These are phyloP conservation scores for Pholiota molesta DNA, from an alignment of 768 basidiomycete species.

Conservation along the genomic window DNA sequence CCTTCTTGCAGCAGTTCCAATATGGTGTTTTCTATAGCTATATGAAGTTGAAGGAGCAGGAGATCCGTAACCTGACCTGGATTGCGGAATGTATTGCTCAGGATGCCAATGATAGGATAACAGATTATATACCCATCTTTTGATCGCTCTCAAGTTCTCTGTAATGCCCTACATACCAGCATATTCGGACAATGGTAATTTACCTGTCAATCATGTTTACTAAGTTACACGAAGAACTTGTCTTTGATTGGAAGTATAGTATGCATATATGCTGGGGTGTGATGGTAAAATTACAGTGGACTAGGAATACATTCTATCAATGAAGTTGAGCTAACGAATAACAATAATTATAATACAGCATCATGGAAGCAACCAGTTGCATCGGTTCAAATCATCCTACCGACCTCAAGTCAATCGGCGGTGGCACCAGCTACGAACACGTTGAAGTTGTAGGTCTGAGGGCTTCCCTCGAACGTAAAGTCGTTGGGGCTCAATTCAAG, in stretches of 20 bases:
- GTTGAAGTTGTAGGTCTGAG: slow-evolving; percentile 72
- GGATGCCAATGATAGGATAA: slow-evolving; percentile 93
- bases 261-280: background rate
- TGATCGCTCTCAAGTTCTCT: slow-evolving; percentile 35
- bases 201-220: slow-evolving; percentile 2
- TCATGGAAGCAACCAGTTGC: slow-evolving; percentile 4
- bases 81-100: slow-evolving; percentile 99
- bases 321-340: background rate
- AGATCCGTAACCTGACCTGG: slow-evolving; percentile 88
- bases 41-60: slow-evolving; percentile 90
- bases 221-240: background rate
- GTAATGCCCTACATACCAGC: background rate
- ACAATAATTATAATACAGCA: background rate
- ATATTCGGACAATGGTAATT: slow-evolving; percentile 13
- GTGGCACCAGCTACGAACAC: slow-evolving; percentile 55
- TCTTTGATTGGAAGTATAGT: slow-evolving; percentile 4
- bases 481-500: slow-evolving; percentile 49
- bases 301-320: background rate
- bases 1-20: slow-evolving; percentile 97
- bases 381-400: background rate
- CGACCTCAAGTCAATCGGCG: slow-evolving; percentile 20
- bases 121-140: slow-evolving; percentile 92
- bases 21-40: slow-evolving; percentile 92
- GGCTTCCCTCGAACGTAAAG: slow-evolving; percentile 58
- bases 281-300: background rate